Percentiles rank a stretch among this genome's conserved stretches.
Evolutionary conservation across 2,329 filamentous ascomycete genomes (phyloP).

Genomic region (Verticillium isaacii): DNA sequence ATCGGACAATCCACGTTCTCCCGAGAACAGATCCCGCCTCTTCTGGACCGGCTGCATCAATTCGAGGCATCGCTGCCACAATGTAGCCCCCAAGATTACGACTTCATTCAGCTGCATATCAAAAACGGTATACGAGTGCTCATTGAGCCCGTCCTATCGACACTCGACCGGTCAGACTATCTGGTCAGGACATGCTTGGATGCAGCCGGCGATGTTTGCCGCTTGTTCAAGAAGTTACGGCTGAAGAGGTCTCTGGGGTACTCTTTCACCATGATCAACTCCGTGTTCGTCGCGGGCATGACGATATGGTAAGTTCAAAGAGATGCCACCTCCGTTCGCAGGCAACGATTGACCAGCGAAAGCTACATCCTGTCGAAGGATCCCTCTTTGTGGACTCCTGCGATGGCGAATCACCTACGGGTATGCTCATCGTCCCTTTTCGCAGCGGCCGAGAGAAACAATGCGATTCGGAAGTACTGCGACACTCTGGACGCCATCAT

Average conservation of each 20-base stretch:
- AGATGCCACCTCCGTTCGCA: not conserved
- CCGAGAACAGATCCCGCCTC: not conserved
- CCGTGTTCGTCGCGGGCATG: not conserved
- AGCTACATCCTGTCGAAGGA: not conserved
- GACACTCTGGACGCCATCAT: not conserved
- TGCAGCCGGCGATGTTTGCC: not conserved
- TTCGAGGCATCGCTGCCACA: not conserved
- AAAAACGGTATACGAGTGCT: not conserved
- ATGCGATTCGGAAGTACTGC: not conserved
- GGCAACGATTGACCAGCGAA: not conserved
- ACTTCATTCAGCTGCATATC: not conserved
- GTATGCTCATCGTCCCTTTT: not conserved
- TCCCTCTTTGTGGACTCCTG: not conserved
- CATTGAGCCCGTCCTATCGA: not conserved
- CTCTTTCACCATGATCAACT: not conserved
- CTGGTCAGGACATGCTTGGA: not conserved
- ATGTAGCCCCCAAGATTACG: not conserved
- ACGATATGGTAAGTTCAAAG: not conserved
- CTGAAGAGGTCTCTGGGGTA: not conserved
- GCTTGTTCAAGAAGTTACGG: not conserved
- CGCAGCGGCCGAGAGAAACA: not conserved
- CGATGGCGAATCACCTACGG: not conserved
- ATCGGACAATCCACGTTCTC: not conserved
- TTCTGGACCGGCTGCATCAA: not conserved
- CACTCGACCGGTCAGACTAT: not conserved